Percentiles rank a stretch among this genome's conserved stretches.
Evolutionary conservation across 495 filamentous ascomycete genomes (phyloP).

Genomic region (Trichoderma erinaceum): DNA sequence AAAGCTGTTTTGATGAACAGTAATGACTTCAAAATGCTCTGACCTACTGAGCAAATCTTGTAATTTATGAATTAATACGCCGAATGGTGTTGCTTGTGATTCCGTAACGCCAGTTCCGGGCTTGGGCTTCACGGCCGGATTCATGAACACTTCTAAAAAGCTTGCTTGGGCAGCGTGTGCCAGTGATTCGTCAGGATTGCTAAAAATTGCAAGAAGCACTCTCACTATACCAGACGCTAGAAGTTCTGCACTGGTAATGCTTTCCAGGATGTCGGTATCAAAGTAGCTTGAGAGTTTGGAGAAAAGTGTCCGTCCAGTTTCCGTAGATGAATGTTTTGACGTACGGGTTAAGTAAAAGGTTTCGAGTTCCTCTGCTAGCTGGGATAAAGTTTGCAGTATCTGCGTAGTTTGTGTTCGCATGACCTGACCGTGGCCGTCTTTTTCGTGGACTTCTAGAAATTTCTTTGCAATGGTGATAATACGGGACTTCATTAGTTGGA

Average conservation of each 20-base stretch:
- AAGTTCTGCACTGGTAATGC: slow-evolving; percentile 94
- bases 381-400: slow-evolving; percentile 67
- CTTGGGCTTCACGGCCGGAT: slow-evolving; percentile 53
- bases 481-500: slow-evolving; percentile 62
- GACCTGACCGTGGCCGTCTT: slow-evolving; percentile 56
- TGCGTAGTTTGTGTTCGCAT: slow-evolving; percentile 71
- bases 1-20: slow-evolving; percentile 86
- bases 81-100: slow-evolving; percentile 74
- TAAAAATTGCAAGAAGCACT: slow-evolving; percentile 75
- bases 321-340: slow-evolving; percentile 34
- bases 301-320: slow-evolving; percentile 61
- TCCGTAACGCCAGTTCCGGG: slow-evolving; percentile 56
- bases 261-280: slow-evolving; percentile 77
- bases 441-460: slow-evolving; percentile 80
- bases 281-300: slow-evolving; percentile 77
- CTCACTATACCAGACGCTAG: slow-evolving; percentile 84
- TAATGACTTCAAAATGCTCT: slow-evolving; percentile 96
- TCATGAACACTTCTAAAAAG: slow-evolving; percentile 96
- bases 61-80: slow-evolving; percentile 84
- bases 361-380: slow-evolving; percentile 63
- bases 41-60: slow-evolving; percentile 94
- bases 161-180: slow-evolving; percentile 63
- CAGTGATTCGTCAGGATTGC: slow-evolving; percentile 51
- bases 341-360: slow-evolving; percentile 55
- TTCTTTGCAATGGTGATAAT: slow-evolving; percentile 69